Base-by-base conservation (phyloP, 2,329 filamentous ascomycete species). In the Stachybotrys chlorohalonatus region DNA sequence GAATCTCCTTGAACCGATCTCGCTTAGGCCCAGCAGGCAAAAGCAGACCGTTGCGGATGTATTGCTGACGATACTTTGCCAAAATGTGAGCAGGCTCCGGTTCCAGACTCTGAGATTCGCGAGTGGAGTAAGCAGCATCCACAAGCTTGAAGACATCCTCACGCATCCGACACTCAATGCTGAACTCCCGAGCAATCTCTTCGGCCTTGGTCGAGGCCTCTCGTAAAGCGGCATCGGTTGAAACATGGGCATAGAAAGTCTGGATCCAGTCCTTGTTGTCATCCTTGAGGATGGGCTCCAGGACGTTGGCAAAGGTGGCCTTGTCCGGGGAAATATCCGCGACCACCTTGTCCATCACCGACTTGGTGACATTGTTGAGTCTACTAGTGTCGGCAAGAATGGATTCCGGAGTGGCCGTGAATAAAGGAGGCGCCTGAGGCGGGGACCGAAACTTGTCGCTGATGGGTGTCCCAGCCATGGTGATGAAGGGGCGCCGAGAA, bases 1-100 rank as follows among this genome's bases (percentile, higher is more conserved):
- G 89, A 72, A 93, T 91, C 70, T 87, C 87, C 76, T 91, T 93
- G 79, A 93, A 93, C 49, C 88, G 82, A 62, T 91, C 88, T 58
- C 88, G 75, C 73, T 90, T 76, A 5, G 79, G 74, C 1, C 87
- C 88, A 30, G 82, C 81, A 1, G 87, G 84, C 52, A 94, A 74
- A 4, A 83, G 83, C 50, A 94, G 73, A 13, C 89, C 89, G 68
- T 90, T 91, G 53, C 82, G 79, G 63, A 93, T 85, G 69, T 89
- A 93, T 58, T 78, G 81, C 71, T 90, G 89, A 63, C 86, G 81
- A 64, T 91, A 85, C 73, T 89, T 90, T 71, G 91, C 85, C 32
- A 94, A 74, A 59, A 92, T 70, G n/a, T 86, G 80, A 60, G 83
- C 71, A 55, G 83, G 86, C 72, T 94, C 89, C 0, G 82, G 74